Base-by-base conservation (phyloP, 163 green algal genomes). In the Chlamydomonas reinhardtii region DNA sequence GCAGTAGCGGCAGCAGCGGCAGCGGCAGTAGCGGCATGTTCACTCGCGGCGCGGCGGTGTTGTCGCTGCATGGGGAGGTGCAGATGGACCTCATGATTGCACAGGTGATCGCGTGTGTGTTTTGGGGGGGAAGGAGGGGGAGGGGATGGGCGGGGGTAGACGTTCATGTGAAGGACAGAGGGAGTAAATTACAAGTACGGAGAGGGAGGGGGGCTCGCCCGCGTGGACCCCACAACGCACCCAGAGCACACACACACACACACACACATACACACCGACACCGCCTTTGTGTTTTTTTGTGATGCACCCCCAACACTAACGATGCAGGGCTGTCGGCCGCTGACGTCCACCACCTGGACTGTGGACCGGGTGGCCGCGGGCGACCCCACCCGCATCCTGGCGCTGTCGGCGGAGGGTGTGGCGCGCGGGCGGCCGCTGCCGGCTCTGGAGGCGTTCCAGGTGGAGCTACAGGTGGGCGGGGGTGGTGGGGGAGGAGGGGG, bases 31-130 rank as follows among this genome's bases (percentile, higher is more conserved):
- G 24, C 9, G 71, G 82, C 11, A 32, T 94, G 35, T 73, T 83
- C 56, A 22, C 56, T 16, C 88, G 83, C 31, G 91, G 91, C 56
- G 89, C 82, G 9, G 82, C 85, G n/a, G 90, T 94, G 59, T 54
- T 94, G 70, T 76, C 78, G 2, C 70, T 94, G 68, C 86, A 89
- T 32, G 93, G 89, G 15, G 74, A 85, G 4, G 61, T 95, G 1
- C 70, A 66, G 17, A 92, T 95, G 76, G 91, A 95, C 64, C 86
- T 93, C 62, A 75, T 95, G 20, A 89, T 95, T 24, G 93, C 93
- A 4, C 92, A 95, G 80, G 91, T 91, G 54, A 31, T 71, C 5
- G 69, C 56, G 11, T 14, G 9, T 52, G 69, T 54, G 69, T 48
- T 48, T 14, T 14, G 39, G 39, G 39, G 39, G 5, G 5, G 39